Evolutionary conservation across 2,329 filamentous ascomycete species (phyloP).

Genomic region (Albifimbria verrucaria): DNA sequence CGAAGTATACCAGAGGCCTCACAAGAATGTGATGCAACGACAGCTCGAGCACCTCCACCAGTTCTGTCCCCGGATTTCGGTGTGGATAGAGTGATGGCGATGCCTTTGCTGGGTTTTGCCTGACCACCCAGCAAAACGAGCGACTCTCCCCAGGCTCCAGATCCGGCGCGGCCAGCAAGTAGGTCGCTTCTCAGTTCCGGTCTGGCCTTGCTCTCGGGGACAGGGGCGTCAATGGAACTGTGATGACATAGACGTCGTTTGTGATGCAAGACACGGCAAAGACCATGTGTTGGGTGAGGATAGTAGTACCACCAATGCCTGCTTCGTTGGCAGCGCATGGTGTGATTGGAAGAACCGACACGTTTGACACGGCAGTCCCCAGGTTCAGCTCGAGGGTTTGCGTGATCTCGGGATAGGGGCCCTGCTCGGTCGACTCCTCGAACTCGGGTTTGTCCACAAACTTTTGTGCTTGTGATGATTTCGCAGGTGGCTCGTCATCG

Average conservation of each 20-base stretch:
- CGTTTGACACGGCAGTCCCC: conserved; percentile 51
- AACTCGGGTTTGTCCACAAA: conserved; percentile 57
- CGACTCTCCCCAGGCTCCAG: conserved; percentile 61
- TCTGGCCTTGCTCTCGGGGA: conserved; percentile 56
- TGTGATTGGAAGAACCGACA: conserved; percentile 53
- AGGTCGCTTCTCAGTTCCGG: conserved; percentile 49
- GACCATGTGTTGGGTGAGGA: conserved; percentile 56
- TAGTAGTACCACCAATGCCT: conserved; percentile 41
- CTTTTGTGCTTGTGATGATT: conserved; percentile 25
- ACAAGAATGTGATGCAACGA: conserved; percentile 58
- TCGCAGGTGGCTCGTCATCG: conserved; percentile 45
- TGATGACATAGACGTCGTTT: conserved; percentile 54
- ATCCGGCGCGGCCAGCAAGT: conserved; percentile 52
- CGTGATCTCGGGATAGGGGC: conserved; percentile 50
- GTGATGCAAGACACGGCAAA: conserved; percentile 60
- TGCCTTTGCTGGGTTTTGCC: conserved; percentile 47
- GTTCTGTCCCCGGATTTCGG: conserved; percentile 37
- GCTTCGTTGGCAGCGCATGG: conserved; percentile 45
- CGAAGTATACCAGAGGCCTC: conserved; percentile 58
- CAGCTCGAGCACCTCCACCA: conserved; percentile 34
- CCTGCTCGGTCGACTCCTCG: conserved; percentile 48
- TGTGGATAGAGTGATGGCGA: conserved; percentile 52
- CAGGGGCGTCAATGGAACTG: conserved; percentile 58
- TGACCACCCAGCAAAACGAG: conserved; percentile 53
- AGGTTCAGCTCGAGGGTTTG: conserved; percentile 61